phyloP scores from a whole-genome alignment of 2,329 filamentous ascomycete genomes.

The Penicillium griseofulvum region DNA sequence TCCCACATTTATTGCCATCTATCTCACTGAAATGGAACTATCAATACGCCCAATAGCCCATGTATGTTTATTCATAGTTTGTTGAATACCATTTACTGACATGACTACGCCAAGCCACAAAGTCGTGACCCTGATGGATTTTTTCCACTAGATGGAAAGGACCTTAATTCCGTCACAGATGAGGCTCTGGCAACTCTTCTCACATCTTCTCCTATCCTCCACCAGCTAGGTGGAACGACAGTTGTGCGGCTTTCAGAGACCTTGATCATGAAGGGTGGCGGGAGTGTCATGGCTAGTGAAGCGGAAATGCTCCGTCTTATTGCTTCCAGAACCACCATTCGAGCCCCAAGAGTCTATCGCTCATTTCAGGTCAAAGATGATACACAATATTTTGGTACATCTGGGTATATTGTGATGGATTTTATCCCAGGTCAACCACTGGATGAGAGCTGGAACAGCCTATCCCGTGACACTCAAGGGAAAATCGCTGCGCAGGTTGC shows the following conservation, averaged over 20 bases:
- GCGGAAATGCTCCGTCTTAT: slow-evolving; percentile 21
- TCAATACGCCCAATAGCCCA: not conserved
- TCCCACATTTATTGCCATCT: too few relatives aligned
- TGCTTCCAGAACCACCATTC: slow-evolving; percentile 19
- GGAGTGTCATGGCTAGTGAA: slow-evolving; percentile 22
- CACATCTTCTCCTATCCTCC: slow-evolving; percentile 19
- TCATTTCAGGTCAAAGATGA: slow-evolving; percentile 22
- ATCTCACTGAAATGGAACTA: too few relatives aligned
- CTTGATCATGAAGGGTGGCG: slow-evolving; percentile 25
- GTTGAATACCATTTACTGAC: not conserved
- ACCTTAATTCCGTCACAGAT: slow-evolving; percentile 13
- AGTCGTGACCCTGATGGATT: not conserved
- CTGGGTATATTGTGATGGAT: slow-evolving; percentile 32
- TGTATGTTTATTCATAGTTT: not conserved
- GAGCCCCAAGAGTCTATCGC: slow-evolving; percentile 24
- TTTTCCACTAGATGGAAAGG: slow-evolving; percentile 13
- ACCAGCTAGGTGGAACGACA: slow-evolving; percentile 21
- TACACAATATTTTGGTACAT: slow-evolving; percentile 22
- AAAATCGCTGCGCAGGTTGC: slow-evolving; percentile 20
- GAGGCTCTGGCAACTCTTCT: slow-evolving; percentile 12
- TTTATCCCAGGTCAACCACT: slow-evolving; percentile 27
- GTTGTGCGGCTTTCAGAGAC: slow-evolving; percentile 25
- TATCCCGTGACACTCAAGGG: slow-evolving; percentile 13
- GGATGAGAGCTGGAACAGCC: slow-evolving; percentile 24
- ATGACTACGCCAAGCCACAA: not conserved